These are phyloP conservation scores for Ophiosphaerella korrae DNA, from an alignment of 2,329 filamentous ascomycete species.

Conservation along the genomic window DNA sequence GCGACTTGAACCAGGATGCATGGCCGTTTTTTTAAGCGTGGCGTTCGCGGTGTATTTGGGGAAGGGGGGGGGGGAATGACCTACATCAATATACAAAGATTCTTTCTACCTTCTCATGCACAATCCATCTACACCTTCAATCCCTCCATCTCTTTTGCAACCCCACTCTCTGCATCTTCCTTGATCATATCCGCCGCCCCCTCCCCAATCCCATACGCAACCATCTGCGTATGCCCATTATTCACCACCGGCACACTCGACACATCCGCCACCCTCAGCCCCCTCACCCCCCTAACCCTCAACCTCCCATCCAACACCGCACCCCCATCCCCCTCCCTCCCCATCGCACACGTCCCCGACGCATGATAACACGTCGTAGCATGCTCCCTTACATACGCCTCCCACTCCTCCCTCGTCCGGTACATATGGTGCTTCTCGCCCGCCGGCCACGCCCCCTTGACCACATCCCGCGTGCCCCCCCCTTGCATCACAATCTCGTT, in stretches of 20 bases:
- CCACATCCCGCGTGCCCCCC: constrained; percentile 61
- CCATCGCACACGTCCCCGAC: constrained; percentile 66
- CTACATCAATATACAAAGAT: too few relatives aligned
- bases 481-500: constrained; percentile 67
- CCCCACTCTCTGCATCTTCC: constrained; percentile 38
- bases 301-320: constrained; percentile 47
- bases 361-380: constrained; percentile 64
- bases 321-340: constrained; percentile 30
- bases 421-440: constrained; percentile 58
- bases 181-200: constrained; percentile 41
- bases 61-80: too few relatives aligned
- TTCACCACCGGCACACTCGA: constrained; percentile 32
- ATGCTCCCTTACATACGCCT: constrained; percentile 61
- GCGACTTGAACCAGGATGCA: too few relatives aligned
- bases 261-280: constrained; percentile 36
- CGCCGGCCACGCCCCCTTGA: constrained; percentile 65
- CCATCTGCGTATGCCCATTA: constrained; percentile 45
- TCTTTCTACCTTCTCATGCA: too few relatives aligned
- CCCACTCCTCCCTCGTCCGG: constrained; percentile 63
- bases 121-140: background rate
- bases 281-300: constrained; percentile 31
- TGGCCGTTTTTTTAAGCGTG: too few relatives aligned
- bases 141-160: background rate
- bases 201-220: constrained; percentile 42
- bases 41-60: too few relatives aligned